A percentile compares a stretch with the other conserved stretches of the same genome.
phyloP scores from a whole-genome alignment of 257 asterid species.

The Nicotiana knightiana region DNA sequence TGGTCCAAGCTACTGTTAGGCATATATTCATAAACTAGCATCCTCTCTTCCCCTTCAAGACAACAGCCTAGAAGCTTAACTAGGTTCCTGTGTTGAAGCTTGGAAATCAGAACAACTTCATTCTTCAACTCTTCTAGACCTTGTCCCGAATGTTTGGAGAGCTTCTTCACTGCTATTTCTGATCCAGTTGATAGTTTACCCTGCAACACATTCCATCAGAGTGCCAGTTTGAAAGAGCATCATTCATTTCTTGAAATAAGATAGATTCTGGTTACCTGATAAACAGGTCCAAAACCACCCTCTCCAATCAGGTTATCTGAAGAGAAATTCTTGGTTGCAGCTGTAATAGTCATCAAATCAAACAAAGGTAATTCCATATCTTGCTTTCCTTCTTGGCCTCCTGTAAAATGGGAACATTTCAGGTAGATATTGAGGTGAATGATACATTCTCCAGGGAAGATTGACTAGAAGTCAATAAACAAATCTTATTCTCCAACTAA shows the following conservation, averaged over 20 bases:
- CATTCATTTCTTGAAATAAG: not conserved
- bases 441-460: too few relatives aligned
- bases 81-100: conserved; percentile 3
- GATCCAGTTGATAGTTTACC: not conserved
- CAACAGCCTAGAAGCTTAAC: conserved; percentile 8
- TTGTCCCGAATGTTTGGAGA: conserved; percentile 4
- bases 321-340: conserved; percentile 12
- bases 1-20: conserved; percentile 1
- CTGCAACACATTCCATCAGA: not conserved
- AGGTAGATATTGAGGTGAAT: too few relatives aligned
- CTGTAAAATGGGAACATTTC: too few relatives aligned
- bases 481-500: not conserved
- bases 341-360: not conserved
- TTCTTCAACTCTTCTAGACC: conserved; percentile 7
- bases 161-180: conserved; percentile 12
- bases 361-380: conserved; percentile 11
- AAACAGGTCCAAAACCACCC: conserved; percentile 14
- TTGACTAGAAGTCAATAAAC: too few relatives aligned
- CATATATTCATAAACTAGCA: conserved; percentile 2
- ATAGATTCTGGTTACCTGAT: not conserved
- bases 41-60: conserved; percentile 5
- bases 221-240: too few relatives aligned
- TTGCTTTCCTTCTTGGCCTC: not conserved
- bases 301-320: conserved; percentile 4
- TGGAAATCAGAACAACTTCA: conserved; percentile 2